Percentiles rank a stretch among this genome's conserved stretches.
phyloP scores from a whole-genome alignment of 768 basidiomycete species.

The Inosperma sp. region DNA sequence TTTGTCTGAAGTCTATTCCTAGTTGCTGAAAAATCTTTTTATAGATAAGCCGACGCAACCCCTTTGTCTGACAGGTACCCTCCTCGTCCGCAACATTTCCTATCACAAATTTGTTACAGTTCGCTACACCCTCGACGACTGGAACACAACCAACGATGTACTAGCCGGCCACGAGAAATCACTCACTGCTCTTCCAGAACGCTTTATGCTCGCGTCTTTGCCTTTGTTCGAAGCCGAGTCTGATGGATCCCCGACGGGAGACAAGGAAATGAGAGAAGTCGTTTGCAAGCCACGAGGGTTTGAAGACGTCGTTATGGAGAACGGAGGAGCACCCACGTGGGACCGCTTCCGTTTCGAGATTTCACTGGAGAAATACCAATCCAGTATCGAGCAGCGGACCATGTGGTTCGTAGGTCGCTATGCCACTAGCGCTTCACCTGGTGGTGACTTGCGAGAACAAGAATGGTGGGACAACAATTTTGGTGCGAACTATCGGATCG shows the following conservation, averaged over 20 bases:
- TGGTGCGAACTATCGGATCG: slow-evolving; percentile 71
- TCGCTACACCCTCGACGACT: slow-evolving; percentile 89
- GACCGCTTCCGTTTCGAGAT: slow-evolving; percentile 60
- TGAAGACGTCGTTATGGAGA: slow-evolving; percentile 8
- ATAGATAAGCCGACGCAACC: slow-evolving; percentile 11
- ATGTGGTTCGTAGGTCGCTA: slow-evolving; percentile 63
- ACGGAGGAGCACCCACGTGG: slow-evolving; percentile 33
- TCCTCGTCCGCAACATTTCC: slow-evolving; percentile 80
- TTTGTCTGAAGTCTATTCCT: not conserved
- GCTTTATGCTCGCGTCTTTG: slow-evolving; percentile 17
- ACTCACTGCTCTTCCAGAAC: slow-evolving; percentile 34
- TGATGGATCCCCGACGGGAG: not conserved
- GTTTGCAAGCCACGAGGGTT: slow-evolving; percentile 3
- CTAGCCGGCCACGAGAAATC: slow-evolving; percentile 44
- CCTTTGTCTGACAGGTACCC: slow-evolving; percentile 57
- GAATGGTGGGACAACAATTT: slow-evolving; percentile 97
- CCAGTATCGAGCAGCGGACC: slow-evolving; percentile 44
- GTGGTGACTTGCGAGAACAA: too few species aligned
- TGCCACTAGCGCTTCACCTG: slow-evolving; percentile 15
- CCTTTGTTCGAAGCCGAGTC: not conserved
- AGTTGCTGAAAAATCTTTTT: slow-evolving; percentile 4
- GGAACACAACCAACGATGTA: slow-evolving; percentile 92
- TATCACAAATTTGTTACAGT: slow-evolving; percentile 85
- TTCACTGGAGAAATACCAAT: slow-evolving; percentile 66
- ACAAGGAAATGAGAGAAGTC: not conserved